Conservation (phyloP, 2,329 filamentous ascomycete species). For the Tolypocladium sp. region DNA sequence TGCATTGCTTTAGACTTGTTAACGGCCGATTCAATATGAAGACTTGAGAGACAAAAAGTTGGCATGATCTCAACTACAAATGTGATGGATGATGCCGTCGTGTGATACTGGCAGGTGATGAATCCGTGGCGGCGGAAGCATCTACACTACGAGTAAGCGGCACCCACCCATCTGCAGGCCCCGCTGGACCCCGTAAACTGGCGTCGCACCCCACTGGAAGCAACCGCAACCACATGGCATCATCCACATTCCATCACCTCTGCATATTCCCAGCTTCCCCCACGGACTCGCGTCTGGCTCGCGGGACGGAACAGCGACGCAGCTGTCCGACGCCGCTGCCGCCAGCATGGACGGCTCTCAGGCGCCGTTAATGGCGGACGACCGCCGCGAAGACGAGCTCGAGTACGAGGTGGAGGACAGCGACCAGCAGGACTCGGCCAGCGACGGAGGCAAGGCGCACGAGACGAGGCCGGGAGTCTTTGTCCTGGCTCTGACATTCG, state of each 20-base stretch:
- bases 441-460: slow-evolving; percentile 17
- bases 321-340: not conserved
- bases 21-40: not conserved
- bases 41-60: not conserved
- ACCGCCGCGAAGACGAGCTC: slow-evolving; percentile 17
- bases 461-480: slow-evolving; percentile 35
- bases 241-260: not conserved
- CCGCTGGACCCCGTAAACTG: not conserved
- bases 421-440: slow-evolving; percentile 9
- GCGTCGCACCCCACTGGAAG: not conserved
- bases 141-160: too few species aligned
- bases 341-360: slow-evolving; percentile 25
- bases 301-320: not conserved
- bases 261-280: not conserved
- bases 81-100: not conserved
- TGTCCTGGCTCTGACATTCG: slow-evolving; percentile 52
- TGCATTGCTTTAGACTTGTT: not conserved
- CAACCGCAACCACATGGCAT: not conserved
- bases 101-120: not conserved
- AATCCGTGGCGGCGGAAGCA: not conserved
- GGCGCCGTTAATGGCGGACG: slow-evolving; percentile 27
- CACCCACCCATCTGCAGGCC: not conserved
- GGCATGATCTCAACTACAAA: too few species aligned
- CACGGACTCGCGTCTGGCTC: not conserved
- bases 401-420: slow-evolving; percentile 19